A percentile compares a stretch with the other conserved stretches of the same genome.
Evolutionary conservation across 2,329 filamentous ascomycete species (phyloP).

Genomic region (Fusarium buharicum): DNA sequence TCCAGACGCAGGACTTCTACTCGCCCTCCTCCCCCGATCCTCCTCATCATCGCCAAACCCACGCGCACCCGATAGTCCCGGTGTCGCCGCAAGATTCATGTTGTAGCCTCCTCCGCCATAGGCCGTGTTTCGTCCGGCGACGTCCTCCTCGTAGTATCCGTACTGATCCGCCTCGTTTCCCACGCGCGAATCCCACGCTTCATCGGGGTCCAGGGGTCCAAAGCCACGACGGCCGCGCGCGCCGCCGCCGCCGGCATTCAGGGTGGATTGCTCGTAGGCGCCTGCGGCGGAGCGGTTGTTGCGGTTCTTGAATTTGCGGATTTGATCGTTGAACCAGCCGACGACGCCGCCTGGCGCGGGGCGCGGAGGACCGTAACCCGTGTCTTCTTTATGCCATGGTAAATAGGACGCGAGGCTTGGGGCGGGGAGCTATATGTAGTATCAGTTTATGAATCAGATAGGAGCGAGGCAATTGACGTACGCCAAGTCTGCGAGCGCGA

Average conservation of each 20-base stretch:
- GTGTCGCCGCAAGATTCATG: slow-evolving; percentile 59
- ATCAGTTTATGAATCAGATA: slow-evolving; percentile 17
- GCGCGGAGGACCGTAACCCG: slow-evolving; percentile 62
- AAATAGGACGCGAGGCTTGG: slow-evolving; percentile 75
- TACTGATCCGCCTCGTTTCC: slow-evolving; percentile 76
- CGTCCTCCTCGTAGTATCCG: slow-evolving; percentile 76
- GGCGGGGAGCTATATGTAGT: slow-evolving; percentile 68
- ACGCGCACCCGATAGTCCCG: slow-evolving; percentile 42
- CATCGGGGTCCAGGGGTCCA: slow-evolving; percentile 80
- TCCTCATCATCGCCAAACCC: slow-evolving; percentile 45
- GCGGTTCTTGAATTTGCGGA: slow-evolving; percentile 71
- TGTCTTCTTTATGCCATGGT: slow-evolving; percentile 70
- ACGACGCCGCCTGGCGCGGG: slow-evolving; percentile 70
- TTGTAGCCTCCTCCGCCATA: slow-evolving; percentile 57
- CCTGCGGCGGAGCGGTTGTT: slow-evolving; percentile 74
- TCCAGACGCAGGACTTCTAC: slow-evolving; percentile 54
- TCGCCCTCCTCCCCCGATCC: slow-evolving; percentile 57
- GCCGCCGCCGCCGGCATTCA: slow-evolving; percentile 46
- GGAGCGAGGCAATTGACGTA: slow-evolving; percentile 51
- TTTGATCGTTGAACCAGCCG: slow-evolving; percentile 77
- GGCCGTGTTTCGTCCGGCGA: slow-evolving; percentile 48
- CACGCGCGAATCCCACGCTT: slow-evolving; percentile 85
- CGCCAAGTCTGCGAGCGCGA: slow-evolving; percentile 77
- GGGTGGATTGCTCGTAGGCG: slow-evolving; percentile 73
- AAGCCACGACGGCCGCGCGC: slow-evolving; percentile 65